These are phyloP conservation scores for Conringia planisiliqua DNA, from an alignment of 345 rosid genomes.

Conservation along the genomic window DNA sequence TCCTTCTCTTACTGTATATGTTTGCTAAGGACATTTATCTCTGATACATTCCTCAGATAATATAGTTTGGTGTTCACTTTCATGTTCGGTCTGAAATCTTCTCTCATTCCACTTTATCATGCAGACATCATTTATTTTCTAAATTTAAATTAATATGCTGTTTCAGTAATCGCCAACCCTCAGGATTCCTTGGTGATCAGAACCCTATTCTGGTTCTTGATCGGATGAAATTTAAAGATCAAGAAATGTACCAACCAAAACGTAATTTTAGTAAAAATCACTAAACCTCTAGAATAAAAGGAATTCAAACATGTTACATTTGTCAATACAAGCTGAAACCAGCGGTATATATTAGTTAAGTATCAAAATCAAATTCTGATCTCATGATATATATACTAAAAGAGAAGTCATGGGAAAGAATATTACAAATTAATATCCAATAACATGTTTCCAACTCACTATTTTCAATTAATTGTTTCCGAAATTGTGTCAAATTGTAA, in stretches of 20 bases:
- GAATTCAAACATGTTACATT: background rate
- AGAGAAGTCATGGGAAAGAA: background rate
- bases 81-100: no score
- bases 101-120: no score
- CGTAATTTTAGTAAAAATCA: background rate
- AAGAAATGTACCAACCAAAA: background rate
- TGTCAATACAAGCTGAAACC: background rate
- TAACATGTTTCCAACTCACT: background rate
- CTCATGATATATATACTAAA: background rate
- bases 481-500: background rate
- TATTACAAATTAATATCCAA: background rate
- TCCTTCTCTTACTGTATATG: background rate
- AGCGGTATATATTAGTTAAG: background rate
- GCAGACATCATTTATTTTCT: background rate
- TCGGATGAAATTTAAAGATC: background rate
- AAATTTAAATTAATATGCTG: background rate
- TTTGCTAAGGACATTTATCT: conserved; percentile 6
- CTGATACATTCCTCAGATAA: background rate
- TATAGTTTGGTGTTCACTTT: background rate
- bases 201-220: background rate
- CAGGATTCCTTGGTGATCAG: background rate
- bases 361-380: background rate
- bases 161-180: background rate
- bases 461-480: background rate
- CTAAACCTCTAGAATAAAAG: background rate